These are phyloP conservation scores for Eruca vesicaria DNA, from an alignment of 441 rosid species.

Conservation along the genomic window DNA sequence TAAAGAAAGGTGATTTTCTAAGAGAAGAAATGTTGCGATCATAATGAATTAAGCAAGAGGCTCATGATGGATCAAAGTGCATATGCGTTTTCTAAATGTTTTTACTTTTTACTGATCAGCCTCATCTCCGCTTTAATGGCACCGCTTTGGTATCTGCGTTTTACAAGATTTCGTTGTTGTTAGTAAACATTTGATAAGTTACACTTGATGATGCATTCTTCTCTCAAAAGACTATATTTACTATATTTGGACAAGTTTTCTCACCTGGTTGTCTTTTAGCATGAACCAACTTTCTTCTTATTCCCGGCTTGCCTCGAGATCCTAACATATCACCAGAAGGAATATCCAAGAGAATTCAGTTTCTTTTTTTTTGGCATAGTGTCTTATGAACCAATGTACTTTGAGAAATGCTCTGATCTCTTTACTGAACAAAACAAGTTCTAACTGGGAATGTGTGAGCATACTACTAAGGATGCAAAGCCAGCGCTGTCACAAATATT, in stretches of 20 bases:
- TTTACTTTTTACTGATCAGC: neutral
- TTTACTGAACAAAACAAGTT: neutral
- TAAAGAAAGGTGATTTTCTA: neutral
- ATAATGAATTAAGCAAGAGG: neutral
- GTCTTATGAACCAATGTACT: slow-evolving; percentile 3
- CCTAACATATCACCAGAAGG: slow-evolving; percentile 12
- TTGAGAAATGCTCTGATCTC: neutral
- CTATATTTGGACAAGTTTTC: neutral
- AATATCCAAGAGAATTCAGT: neutral
- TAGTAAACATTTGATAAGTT: neutral
- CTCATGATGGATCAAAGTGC: neutral
- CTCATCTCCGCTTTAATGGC: neutral
- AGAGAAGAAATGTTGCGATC: neutral
- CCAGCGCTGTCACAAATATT: neutral
- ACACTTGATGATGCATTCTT: neutral
- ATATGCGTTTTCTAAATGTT: neutral
- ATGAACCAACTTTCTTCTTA: slow-evolving; percentile 29
- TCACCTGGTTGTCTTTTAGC: slow-evolving; percentile 29
- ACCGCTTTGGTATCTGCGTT: neutral
- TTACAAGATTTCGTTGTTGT: neutral
- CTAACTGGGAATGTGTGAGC: neutral
- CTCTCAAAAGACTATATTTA: neutral
- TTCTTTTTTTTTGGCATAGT: neutral
- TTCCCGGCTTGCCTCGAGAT: slow-evolving; percentile 18
- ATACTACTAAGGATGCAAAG: slow-evolving; percentile 16